Percentiles rank a stretch among this genome's conserved stretches.
Conservation (phyloP, 805 yeast species). For the Sugiyamaella qingdaonensis region DNA sequence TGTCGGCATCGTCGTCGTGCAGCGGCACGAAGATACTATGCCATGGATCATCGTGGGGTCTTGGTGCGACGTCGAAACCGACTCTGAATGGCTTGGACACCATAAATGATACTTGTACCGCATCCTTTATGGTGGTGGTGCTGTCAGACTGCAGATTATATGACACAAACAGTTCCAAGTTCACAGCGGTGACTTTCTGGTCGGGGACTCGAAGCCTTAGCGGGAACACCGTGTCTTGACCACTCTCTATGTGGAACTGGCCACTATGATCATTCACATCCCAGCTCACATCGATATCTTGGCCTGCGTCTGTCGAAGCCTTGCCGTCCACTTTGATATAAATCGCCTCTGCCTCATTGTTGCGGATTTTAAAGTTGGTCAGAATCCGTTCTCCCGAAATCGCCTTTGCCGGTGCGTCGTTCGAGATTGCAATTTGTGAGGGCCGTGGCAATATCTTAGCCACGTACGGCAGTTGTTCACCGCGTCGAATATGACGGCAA, state of each 20-base stretch:
- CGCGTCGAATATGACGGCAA: background rate
- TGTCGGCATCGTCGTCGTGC: conserved; percentile 8
- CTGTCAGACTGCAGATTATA: conserved; percentile 20
- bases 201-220: background rate
- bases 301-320: conserved; percentile 12
- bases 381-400: conserved; percentile 27
- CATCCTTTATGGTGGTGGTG: conserved; percentile 28
- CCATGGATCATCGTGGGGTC: conserved; percentile 33
- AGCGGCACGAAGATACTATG: conserved; percentile 34
- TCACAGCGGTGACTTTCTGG: conserved; percentile 12
- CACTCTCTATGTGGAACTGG: background rate
- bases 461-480: background rate
- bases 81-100: conserved; percentile 35
- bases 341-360: conserved; percentile 27
- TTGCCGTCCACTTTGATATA: conserved; percentile 17
- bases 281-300: conserved; percentile 14
- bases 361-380: conserved; percentile 18
- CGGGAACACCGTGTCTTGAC: background rate
- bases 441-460: conserved; percentile 28
- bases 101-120: conserved; percentile 25
- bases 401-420: conserved; percentile 19
- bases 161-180: conserved; percentile 17
- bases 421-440: conserved; percentile 22
- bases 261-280: background rate
- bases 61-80: conserved; percentile 35